phyloP scores from a whole-genome alignment of 176 grass and related monocot species.

The Microstegium vimineum region DNA sequence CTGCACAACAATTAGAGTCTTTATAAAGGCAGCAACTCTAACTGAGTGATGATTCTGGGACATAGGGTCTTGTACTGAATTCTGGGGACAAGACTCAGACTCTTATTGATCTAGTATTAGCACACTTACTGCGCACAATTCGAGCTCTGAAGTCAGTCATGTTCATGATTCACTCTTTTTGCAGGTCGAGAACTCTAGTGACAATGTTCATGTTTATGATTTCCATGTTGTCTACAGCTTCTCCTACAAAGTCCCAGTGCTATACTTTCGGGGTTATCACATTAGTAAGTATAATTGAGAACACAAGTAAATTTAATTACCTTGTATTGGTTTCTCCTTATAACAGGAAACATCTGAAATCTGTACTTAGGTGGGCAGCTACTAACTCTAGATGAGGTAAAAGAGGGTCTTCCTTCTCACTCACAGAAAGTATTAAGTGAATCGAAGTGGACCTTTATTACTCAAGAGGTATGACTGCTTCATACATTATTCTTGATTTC shows the following conservation, averaged over 20 bases:
- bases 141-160: neutral
- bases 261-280: constrained; percentile 75
- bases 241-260: constrained; percentile 75
- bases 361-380: constrained; percentile 62
- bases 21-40: neutral
- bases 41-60: neutral
- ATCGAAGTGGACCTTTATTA: constrained; percentile 95
- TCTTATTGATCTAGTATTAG: neutral
- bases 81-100: neutral
- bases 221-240: constrained; percentile 86
- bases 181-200: constrained; percentile 50
- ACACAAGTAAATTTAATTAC: neutral
- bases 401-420: constrained; percentile 51
- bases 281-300: constrained; percentile 22
- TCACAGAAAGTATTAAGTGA: constrained; percentile 50
- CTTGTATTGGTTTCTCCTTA: constrained; percentile 23
- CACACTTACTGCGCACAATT: neutral
- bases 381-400: constrained; percentile 63
- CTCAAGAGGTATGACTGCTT: constrained; percentile 60
- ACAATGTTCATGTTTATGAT: constrained; percentile 60
- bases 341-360: neutral
- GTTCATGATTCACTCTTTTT: neutral
- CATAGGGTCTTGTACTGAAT: neutral
- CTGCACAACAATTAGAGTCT: neutral
- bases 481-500: neutral